phyloP scores from a whole-genome alignment of 176 grass and related monocot genomes.

The Musa troglodytarum region DNA sequence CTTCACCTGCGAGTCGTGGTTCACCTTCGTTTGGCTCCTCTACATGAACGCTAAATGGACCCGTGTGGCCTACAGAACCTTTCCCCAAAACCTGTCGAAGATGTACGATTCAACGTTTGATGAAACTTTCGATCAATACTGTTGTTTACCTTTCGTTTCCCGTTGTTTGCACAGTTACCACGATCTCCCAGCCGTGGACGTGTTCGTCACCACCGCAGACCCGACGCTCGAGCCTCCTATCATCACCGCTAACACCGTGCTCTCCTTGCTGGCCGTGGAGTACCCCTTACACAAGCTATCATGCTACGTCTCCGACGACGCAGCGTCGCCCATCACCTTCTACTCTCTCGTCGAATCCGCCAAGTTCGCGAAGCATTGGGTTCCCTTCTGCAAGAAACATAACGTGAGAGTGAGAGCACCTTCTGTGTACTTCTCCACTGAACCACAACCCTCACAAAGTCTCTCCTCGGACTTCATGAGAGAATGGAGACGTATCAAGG shows the following conservation, averaged over 20 bases:
- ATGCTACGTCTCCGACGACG: constrained; percentile 67
- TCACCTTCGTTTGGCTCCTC: constrained; percentile 12
- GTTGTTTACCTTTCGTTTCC: neutral
- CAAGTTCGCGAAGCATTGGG: constrained; percentile 39
- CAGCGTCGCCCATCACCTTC: constrained; percentile 32
- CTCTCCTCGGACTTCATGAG: neutral
- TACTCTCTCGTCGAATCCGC: constrained; percentile 30
- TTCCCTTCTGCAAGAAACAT: constrained; percentile 42
- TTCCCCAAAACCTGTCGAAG: neutral
- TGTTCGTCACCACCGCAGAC: constrained; percentile 58
- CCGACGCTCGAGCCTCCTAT: constrained; percentile 36
- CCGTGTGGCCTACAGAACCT: neutral
- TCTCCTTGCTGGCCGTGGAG: constrained; percentile 48
- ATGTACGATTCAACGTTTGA: neutral
- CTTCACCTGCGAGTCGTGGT: constrained; percentile 3
- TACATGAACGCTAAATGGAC: neutral
- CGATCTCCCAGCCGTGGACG: constrained; percentile 42
- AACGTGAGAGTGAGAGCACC: constrained; percentile 26
- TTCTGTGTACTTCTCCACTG: constrained; percentile 32
- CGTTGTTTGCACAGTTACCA: neutral
- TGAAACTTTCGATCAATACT: too few species aligned
- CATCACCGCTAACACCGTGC: constrained; percentile 50
- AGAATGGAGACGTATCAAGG: neutral
- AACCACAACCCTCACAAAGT: neutral
- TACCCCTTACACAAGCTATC: constrained; percentile 42